phyloP scores from a whole-genome alignment of 306 rosid species.

The Vigna angularis region DNA sequence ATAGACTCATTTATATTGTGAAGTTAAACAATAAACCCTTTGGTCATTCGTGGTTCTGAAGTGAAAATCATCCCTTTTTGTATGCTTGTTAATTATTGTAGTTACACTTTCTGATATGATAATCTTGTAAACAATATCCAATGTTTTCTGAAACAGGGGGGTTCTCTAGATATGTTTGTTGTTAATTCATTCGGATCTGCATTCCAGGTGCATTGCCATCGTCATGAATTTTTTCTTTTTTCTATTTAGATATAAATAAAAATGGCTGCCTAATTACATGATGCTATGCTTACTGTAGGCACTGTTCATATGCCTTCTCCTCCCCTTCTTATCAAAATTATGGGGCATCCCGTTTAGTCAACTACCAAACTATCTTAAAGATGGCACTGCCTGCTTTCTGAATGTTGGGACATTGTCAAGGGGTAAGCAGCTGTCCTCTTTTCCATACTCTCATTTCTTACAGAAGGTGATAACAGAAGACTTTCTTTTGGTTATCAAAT shows the following conservation, averaged over 20 bases:
- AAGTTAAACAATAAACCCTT: conserved; percentile 28
- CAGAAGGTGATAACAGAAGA: background rate
- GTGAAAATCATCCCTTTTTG: too few species aligned
- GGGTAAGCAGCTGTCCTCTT: conserved; percentile 60
- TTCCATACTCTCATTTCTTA: conserved; percentile 14
- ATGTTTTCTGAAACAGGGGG: conserved; percentile 69
- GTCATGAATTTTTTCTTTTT: conserved; percentile 11
- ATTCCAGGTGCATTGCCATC: conserved; percentile 69
- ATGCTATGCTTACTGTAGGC: conserved; percentile 66
- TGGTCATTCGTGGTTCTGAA: too few species aligned
- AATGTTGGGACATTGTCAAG: conserved; percentile 67
- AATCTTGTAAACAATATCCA: conserved; percentile 32
- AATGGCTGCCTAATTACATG: conserved; percentile 31
- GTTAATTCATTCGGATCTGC: conserved; percentile 95
- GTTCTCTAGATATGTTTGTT: conserved; percentile 81
- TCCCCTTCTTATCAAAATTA: conserved; percentile 84
- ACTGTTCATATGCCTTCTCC: conserved; percentile 75
- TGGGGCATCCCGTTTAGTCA: conserved; percentile 89
- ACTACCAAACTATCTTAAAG: conserved; percentile 81
- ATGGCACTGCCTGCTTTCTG: conserved; percentile 90
- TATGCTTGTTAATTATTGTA: conserved; percentile 17
- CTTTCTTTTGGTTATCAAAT: background rate
- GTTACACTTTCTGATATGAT: conserved; percentile 17
- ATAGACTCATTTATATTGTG: conserved; percentile 26
- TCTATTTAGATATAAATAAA: background rate